Base-by-base conservation (phyloP, 805 yeast species). In the Cyberlindnera xishuangbannaensis region DNA sequence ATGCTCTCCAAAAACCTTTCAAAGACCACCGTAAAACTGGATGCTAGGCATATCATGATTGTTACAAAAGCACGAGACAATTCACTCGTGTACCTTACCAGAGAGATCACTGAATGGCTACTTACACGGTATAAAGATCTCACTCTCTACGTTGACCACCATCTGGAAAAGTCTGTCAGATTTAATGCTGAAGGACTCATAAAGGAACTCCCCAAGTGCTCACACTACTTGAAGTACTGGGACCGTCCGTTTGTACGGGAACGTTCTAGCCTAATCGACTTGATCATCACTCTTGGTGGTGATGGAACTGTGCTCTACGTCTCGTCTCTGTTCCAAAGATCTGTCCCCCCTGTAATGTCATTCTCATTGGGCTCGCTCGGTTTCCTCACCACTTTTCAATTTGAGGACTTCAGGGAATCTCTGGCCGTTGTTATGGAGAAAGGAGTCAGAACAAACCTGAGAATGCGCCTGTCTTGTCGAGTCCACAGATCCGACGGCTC, bases 271-370 rank as follows among this genome's bases (percentile, higher is more conserved):
- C 49, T 64, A 28, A 73, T 78, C 43, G 97, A 90, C 55, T 63
- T 88, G 39, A 79, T 86, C 3, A 74, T 90, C 27, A 85, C 97
- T 0, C 65, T 92, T 7, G 98, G 98, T 16, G 98, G 98, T 13
- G 98, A 92, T 53, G 97, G 98, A 7, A 92, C 98, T 0, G 95
- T 90, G 30, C 63, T 90, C 8, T 82, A 82, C 50, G 90, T 90
- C 0, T 86, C 95, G 2, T 80, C 92, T 36, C 64, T 87, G 25
- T 92, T 92, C 58, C 94, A 83, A 59, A 64, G 71, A 37, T 71
- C 73, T 30, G 96, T 88, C 2, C 98, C 98, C 1, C 98, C 98
- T 0, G 84, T 90, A 2, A 67, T 92, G 44, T 76, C 94, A 14
- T 90, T 87, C 57, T 74, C 95, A 1, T 64, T 92, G 46, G 98